Conservation (phyloP, 1,139 yeast species). For the Hyphopichia fennica region DNA sequence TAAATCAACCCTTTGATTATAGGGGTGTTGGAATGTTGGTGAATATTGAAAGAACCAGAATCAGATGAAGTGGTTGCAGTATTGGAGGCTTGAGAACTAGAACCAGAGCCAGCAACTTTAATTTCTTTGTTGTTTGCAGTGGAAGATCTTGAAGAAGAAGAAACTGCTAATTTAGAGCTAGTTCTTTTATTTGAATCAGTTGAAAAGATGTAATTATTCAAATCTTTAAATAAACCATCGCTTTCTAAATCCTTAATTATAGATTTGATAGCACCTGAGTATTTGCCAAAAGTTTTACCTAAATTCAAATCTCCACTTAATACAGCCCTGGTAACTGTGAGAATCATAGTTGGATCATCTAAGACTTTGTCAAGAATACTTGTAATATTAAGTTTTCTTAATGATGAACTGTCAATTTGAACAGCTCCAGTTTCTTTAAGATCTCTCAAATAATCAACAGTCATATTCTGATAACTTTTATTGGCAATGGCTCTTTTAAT, state of each 20-base stretch:
- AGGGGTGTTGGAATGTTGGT: conserved; percentile 9
- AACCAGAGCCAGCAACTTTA: not conserved
- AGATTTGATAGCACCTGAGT: conserved; percentile 29
- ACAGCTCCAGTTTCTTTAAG: conserved; percentile 27
- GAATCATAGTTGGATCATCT: conserved; percentile 24
- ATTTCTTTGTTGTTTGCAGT: conserved; percentile 6
- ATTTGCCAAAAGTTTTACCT: conserved; percentile 24
- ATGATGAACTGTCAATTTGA: conserved; percentile 12
- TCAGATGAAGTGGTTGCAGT: conserved; percentile 10
- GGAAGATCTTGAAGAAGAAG: conserved; percentile 4
- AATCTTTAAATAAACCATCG: conserved; percentile 40
- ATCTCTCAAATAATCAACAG: conserved; percentile 29
- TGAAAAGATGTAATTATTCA: conserved; percentile 36
- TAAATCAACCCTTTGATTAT: conserved; percentile 15
- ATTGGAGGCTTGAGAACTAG: not conserved
- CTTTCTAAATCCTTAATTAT: conserved; percentile 36
- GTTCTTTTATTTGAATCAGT: conserved; percentile 3
- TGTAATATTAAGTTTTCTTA: conserved; percentile 25
- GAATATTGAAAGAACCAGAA: conserved; percentile 10
- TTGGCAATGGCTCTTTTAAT: conserved; percentile 37
- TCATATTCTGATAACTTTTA: conserved; percentile 39
- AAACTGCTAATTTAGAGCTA: conserved; percentile 1
- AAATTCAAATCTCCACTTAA: conserved; percentile 21
- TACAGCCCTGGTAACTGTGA: conserved; percentile 21
- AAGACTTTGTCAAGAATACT: conserved; percentile 23